Evolutionary conservation across 2,329 filamentous ascomycete genomes (phyloP), one percentile per base, ranked within the genome.

Genomic region (Exophiala viscosa): DNA sequence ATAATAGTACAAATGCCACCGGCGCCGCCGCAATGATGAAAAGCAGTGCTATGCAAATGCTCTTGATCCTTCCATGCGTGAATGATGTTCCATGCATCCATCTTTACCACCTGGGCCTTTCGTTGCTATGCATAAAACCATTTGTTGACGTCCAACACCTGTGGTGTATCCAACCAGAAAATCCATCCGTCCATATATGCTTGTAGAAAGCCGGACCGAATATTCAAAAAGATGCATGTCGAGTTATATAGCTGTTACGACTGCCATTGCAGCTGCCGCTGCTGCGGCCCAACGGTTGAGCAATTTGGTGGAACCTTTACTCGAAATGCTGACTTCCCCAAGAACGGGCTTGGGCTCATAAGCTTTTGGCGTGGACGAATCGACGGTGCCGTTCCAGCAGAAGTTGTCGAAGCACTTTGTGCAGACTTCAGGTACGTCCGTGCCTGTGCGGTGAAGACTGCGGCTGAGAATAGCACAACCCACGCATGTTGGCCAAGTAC

Each of bases 381-480:
- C 72, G 58, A 75, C 67, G 1, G 81, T 88, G n/a, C 93, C 93
- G 67, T 96, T 82, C 93, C 93, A 99, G 79, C 93, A 99, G 74
- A 96, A 96, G 15, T 75, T 70, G 10, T 75, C 61, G 70, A 96
- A 97, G 73, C 93, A 99, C 45, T 77, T 65, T 39, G 72, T 76
- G 73, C 93, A 99, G 8, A 81, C 82, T 0, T 79, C 76, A 0
- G 92, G 92, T 1, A 91, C 77, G 0, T 73, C 58, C 0, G 86
- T 86, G 14, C 78, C 76, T 0, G 88, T 92, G 45, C 89, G 80
- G 55, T 83, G 76, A 60, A 93, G 81, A 61, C 85, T 90, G 56
- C 92, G 82, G 48, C 80, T 82, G 13, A 97, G 77, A 35, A 95
- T 84, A 4, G 92, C 93, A 70, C 93, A 99, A 17, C 85, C 90